A percentile compares a stretch with the other conserved stretches of the same genome.
These are phyloP conservation scores for Aechmea fasciata DNA, from an alignment of 176 grass and related monocot genomes.

Conservation along the genomic window DNA sequence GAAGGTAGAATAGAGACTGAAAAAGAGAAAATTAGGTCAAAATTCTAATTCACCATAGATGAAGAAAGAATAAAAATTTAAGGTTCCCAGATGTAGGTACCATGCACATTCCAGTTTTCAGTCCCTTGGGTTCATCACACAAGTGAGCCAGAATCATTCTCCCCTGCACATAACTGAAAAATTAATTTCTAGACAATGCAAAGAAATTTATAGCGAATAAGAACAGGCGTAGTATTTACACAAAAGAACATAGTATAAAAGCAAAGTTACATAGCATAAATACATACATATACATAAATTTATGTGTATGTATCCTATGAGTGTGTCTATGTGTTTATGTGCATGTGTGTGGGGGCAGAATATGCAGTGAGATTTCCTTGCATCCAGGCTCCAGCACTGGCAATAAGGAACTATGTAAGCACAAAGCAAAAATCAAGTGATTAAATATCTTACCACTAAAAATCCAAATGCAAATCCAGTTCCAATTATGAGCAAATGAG, in stretches of 20 bases:
- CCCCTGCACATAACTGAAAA: slow-evolving; percentile 40
- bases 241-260: too few species aligned
- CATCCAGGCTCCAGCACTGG: too few species aligned
- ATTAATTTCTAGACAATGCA: neutral
- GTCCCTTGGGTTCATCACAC: slow-evolving; percentile 83
- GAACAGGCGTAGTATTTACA: too few species aligned
- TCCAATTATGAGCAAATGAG: slow-evolving; percentile 81
- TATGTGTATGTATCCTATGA: too few species aligned
- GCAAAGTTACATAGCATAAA: too few species aligned
- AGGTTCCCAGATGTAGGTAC: slow-evolving; percentile 27
- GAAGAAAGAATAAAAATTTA: neutral
- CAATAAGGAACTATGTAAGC: neutral
- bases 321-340: too few species aligned
- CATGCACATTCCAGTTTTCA: slow-evolving; percentile 99
- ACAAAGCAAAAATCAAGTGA: neutral
- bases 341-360: too few species aligned
- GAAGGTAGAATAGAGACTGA: slow-evolving; percentile 84
- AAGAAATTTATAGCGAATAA: too few species aligned
- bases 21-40: slow-evolving; percentile 1
- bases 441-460: slow-evolving; percentile 55
- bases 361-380: too few species aligned
- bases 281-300: too few species aligned
- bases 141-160: slow-evolving; percentile 97
- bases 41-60: neutral
- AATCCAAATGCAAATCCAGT: slow-evolving; percentile 99